These are phyloP conservation scores for Pezizomycotina sp. DNA, from an alignment of 2,329 filamentous ascomycete genomes.

Conservation along the genomic window DNA sequence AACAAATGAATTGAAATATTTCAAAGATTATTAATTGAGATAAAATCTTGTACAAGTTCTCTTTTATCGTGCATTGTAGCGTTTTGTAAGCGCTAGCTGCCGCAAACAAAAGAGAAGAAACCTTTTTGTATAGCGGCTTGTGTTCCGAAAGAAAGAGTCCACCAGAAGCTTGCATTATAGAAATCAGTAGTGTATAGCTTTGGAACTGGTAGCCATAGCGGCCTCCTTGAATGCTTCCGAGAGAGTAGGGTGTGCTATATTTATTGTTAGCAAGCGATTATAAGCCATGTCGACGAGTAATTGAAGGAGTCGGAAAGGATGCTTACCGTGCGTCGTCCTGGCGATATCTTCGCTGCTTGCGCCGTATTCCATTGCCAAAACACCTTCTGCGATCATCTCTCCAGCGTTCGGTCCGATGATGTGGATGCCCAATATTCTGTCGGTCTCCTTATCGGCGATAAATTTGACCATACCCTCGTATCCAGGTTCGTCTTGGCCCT, in stretches of 20 bases:
- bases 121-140: too few relatives aligned
- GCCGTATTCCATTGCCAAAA: slow-evolving; percentile 88
- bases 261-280: background rate
- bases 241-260: slow-evolving; percentile 63
- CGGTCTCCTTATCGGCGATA: slow-evolving; percentile 86
- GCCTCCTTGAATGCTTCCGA: slow-evolving; percentile 99
- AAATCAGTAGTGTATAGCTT: slow-evolving; percentile 98
- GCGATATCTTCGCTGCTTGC: slow-evolving; percentile 89
- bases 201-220: slow-evolving; percentile 89
- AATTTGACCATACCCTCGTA: slow-evolving; percentile 86
- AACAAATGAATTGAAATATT: too few relatives aligned
- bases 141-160: too few relatives aligned
- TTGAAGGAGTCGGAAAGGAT: background rate
- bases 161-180: too few relatives aligned
- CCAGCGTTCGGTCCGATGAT: slow-evolving; percentile 92
- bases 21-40: too few relatives aligned
- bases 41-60: too few relatives aligned
- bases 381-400: slow-evolving; percentile 98
- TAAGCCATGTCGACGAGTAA: background rate
- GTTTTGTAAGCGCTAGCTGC: too few relatives aligned
- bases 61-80: too few relatives aligned
- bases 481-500: slow-evolving; percentile 98
- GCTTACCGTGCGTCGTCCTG: slow-evolving; percentile 63
- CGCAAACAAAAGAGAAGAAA: too few relatives aligned
- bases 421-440: slow-evolving; percentile 86